A percentile compares a stretch with the other conserved stretches of the same genome.
phyloP scores from a whole-genome alignment of 2,329 filamentous ascomycete genomes.

The Aspergillus clavatus region DNA sequence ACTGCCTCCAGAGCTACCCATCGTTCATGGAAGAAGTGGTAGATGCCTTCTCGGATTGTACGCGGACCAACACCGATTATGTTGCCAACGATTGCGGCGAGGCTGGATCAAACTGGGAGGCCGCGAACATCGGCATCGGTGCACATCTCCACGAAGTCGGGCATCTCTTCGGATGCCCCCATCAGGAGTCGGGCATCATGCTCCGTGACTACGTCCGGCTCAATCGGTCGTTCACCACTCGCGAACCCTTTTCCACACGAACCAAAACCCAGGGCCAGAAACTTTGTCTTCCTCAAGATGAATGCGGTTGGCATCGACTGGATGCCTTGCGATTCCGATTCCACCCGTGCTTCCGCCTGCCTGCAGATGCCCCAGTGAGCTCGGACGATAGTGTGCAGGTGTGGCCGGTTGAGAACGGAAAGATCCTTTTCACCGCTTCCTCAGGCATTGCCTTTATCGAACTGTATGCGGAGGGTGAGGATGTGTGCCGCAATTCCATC shows the following conservation, averaged over 20 bases:
- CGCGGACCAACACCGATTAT: slow-evolving; percentile 72
- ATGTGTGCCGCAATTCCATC: slow-evolving; percentile 73
- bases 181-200: slow-evolving; percentile 91
- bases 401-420: slow-evolving; percentile 75
- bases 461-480: slow-evolving; percentile 73
- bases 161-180: slow-evolving; percentile 82
- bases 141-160: slow-evolving; percentile 89
- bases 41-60: slow-evolving; percentile 84
- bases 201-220: slow-evolving; percentile 77
- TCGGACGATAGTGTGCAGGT: slow-evolving; percentile 75
- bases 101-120: slow-evolving; percentile 87
- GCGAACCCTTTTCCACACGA: slow-evolving; percentile 80
- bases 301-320: slow-evolving; percentile 86
- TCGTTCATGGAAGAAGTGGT: slow-evolving; percentile 84
- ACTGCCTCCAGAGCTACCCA: slow-evolving; percentile 87
- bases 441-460: slow-evolving; percentile 84
- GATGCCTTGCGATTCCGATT: slow-evolving; percentile 84
- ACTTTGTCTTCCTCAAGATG: slow-evolving; percentile 68
- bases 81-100: slow-evolving; percentile 85
- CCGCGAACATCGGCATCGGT: slow-evolving; percentile 89
- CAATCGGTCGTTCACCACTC: slow-evolving; percentile 74
- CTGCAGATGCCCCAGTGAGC: slow-evolving; percentile 62
- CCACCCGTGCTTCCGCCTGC: slow-evolving; percentile 83
- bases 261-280: slow-evolving; percentile 76
- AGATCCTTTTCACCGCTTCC: slow-evolving; percentile 69